phyloP scores from a whole-genome alignment of 495 filamentous ascomycete genomes.

The Staphylotrichum longicolle region DNA sequence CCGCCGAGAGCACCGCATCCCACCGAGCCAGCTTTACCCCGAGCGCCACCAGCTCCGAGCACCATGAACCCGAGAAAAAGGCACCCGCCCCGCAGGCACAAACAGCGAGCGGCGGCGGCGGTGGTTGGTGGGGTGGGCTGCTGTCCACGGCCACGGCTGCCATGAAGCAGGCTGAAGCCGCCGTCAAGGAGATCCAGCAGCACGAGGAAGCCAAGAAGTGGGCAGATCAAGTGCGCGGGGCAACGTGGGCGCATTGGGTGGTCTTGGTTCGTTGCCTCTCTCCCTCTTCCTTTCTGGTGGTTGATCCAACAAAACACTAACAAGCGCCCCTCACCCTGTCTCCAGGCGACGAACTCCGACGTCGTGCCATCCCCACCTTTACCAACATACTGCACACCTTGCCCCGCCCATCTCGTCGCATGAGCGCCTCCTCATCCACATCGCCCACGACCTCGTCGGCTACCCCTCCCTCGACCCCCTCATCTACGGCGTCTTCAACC shows the following conservation, averaged over 20 bases:
- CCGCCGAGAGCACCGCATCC: conserved; percentile 69
- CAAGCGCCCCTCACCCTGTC: conserved; percentile 17
- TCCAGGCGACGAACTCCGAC: conserved; percentile 82
- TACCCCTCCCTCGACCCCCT: conserved; percentile 94
- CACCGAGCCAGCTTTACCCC: conserved; percentile 59
- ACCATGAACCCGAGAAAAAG: conserved; percentile 53
- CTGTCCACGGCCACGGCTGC: conserved; percentile 73
- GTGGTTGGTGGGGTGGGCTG: conserved; percentile 91
- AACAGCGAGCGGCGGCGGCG: conserved; percentile 44
- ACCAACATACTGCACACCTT: conserved; percentile 91
- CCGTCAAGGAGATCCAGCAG: conserved; percentile 91
- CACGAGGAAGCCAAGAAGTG: conserved; percentile 96
- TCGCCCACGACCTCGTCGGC: conserved; percentile 89
- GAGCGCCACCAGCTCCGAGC: conserved; percentile 51
- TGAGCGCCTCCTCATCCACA: conserved; percentile 96
- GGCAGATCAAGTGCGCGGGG: conserved; percentile 94
- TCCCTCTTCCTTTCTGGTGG: background rate
- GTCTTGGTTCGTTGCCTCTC: conserved; percentile 58
- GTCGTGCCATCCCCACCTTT: conserved; percentile 89
- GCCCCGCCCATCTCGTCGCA: conserved; percentile 96
- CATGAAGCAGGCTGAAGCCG: conserved; percentile 89
- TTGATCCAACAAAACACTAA: conserved; percentile 16
- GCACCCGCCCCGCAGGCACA: conserved; percentile 38
- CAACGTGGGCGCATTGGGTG: conserved; percentile 78
- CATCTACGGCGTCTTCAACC: conserved; percentile 88